A percentile compares a stretch with the other conserved stretches of the same genome.
Evolutionary conservation across 495 filamentous ascomycete genomes (phyloP).

Genomic region (Neurospora pannonica): DNA sequence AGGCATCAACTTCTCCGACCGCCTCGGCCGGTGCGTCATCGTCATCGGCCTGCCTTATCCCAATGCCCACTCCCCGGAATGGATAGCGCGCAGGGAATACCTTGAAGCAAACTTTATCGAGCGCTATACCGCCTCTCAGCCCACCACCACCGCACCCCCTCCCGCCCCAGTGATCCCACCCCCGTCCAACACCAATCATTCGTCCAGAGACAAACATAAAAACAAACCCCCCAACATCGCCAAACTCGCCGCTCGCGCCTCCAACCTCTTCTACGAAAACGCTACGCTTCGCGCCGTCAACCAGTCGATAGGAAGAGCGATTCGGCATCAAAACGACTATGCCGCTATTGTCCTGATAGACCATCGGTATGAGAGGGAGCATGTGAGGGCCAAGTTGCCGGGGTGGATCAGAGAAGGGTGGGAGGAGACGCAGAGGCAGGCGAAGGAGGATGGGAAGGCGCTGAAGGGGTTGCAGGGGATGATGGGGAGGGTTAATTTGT

Average conservation of each 20-base stretch:
- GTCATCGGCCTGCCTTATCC: constrained; percentile 90
- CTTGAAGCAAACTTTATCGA: constrained; percentile 59
- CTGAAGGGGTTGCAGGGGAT: constrained; percentile 42
- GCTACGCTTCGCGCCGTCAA: constrained; percentile 95
- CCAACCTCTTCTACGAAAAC: constrained; percentile 74
- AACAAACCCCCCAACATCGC: background rate
- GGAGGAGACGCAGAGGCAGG: background rate
- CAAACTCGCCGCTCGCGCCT: background rate
- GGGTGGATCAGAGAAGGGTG: constrained; percentile 68
- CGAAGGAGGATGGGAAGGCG: constrained; percentile 32
- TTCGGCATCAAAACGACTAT: constrained; percentile 80
- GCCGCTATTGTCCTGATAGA: constrained; percentile 85
- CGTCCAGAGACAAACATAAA: background rate
- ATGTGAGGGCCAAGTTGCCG: constrained; percentile 72
- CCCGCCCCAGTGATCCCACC: constrained; percentile 28
- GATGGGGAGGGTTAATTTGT: constrained; percentile 44
- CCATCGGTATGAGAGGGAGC: constrained; percentile 55
- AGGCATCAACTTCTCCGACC: constrained; percentile 96
- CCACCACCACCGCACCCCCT: constrained; percentile 13
- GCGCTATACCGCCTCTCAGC: constrained; percentile 22
- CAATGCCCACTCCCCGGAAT: constrained; percentile 80
- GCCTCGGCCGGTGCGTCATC: constrained; percentile 76
- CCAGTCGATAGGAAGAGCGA: constrained; percentile 88
- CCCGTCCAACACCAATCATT: background rate
- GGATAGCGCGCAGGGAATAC: constrained; percentile 84